phyloP scores from a whole-genome alignment of 495 filamentous ascomycete species.

The Daldinia decipiens region DNA sequence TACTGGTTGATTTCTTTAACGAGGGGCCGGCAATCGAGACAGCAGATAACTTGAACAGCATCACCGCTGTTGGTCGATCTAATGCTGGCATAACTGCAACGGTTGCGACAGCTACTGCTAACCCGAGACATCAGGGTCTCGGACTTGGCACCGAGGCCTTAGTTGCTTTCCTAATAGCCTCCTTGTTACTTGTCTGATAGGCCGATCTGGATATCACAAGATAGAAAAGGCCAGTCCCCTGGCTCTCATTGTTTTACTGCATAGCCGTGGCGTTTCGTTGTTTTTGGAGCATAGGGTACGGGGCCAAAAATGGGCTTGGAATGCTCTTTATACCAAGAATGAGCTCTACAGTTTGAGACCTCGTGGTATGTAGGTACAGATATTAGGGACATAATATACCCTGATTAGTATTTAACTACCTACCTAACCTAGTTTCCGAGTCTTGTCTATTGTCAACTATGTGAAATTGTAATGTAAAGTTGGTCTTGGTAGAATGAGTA shows the following conservation, averaged over 20 bases:
- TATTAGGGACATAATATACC: not conserved
- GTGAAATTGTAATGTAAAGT: not conserved
- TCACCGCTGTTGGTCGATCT: constrained; percentile 54
- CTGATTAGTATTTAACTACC: not conserved
- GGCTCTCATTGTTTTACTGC: constrained; percentile 30
- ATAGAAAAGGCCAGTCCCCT: not conserved
- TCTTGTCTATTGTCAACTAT: not conserved
- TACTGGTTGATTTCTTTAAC: constrained; percentile 76
- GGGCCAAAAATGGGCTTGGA: not conserved
- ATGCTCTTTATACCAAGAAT: not conserved
- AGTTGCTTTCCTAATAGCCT: constrained; percentile 48
- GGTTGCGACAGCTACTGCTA: constrained; percentile 25
- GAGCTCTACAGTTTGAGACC: not conserved
- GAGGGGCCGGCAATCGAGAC: constrained; percentile 66
- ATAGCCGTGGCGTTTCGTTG: constrained; percentile 49
- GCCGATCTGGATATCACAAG: not conserved
- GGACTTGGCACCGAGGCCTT: constrained; percentile 43
- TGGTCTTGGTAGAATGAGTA: not conserved
- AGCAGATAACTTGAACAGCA: constrained; percentile 68
- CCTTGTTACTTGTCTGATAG: constrained; percentile 42
- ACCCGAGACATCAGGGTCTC: constrained; percentile 10
- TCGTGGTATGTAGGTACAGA: not conserved
- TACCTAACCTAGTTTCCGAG: not conserved
- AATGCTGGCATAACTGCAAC: constrained; percentile 17
- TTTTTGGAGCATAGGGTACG: constrained; percentile 2